Conservation (phyloP, 2,329 filamentous ascomycete genomes). For the Tolypocladium sp. region DNA sequence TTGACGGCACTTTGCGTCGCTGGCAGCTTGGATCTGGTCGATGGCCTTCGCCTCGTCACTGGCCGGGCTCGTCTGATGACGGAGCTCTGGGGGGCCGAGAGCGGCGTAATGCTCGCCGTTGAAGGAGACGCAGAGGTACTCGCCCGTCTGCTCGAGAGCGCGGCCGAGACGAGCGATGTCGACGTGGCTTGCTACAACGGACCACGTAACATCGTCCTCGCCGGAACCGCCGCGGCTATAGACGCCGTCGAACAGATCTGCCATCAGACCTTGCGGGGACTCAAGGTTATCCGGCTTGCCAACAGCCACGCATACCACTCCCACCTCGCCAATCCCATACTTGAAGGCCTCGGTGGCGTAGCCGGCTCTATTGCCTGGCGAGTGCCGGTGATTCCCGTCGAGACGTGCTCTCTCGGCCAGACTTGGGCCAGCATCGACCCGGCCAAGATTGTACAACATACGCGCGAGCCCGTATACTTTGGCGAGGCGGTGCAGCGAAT, state of each 20-base stretch:
- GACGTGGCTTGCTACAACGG: conserved; percentile 24
- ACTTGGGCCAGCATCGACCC: conserved; percentile 3
- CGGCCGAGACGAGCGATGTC: background rate
- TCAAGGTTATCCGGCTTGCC: background rate
- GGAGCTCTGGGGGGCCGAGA: conserved; percentile 21
- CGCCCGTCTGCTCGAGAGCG: background rate
- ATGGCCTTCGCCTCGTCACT: conserved; percentile 19
- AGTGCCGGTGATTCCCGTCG: conserved; percentile 1
- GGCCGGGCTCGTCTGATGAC: conserved; percentile 20
- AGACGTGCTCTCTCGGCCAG: conserved; percentile 5
- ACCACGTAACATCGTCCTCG: conserved; percentile 17
- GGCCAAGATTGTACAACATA: conserved; percentile 16
- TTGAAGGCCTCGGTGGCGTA: background rate
- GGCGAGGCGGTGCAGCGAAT: conserved; percentile 16
- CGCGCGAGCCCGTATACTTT: conserved; percentile 22
- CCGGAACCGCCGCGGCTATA: conserved; percentile 15
- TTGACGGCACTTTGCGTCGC: conserved; percentile 24
- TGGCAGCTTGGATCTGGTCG: conserved; percentile 17
- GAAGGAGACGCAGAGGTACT: background rate
- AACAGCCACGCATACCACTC: conserved; percentile 5
- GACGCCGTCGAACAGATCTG: background rate
- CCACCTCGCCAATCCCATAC: background rate
- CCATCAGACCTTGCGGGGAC: background rate
- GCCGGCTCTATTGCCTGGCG: background rate
- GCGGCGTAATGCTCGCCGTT: conserved; percentile 23